Percentiles rank a stretch among this genome's conserved stretches.
Evolutionary conservation across 805 yeast species (phyloP).

Genomic region (Candida suzukii): DNA sequence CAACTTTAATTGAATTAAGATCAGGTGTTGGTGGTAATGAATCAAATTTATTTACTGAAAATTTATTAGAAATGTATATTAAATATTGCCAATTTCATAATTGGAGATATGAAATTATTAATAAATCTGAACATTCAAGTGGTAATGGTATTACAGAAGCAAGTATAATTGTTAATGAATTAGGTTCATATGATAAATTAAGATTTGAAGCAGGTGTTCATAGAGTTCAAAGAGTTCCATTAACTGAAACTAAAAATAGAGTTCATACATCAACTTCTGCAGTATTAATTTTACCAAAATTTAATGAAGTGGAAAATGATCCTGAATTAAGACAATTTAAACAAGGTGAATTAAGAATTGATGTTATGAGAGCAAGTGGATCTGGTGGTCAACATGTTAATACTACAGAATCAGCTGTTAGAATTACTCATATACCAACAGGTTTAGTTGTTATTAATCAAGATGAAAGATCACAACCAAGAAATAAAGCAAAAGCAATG

Average conservation of each 20-base stretch:
- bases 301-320: constrained; percentile 45
- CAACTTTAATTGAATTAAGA: constrained; percentile 76
- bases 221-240: constrained; percentile 90
- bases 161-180: constrained; percentile 61
- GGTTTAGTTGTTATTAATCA: constrained; percentile 88
- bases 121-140: constrained; percentile 46
- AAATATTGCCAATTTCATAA: constrained; percentile 55
- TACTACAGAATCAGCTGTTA: constrained; percentile 94
- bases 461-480: constrained; percentile 92
- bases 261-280: constrained; percentile 96
- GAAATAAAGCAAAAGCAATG: constrained; percentile 89
- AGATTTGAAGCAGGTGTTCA: constrained; percentile 94
- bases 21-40: constrained; percentile 98
- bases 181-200: constrained; percentile 67
- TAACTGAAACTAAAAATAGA: constrained; percentile 88
- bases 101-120: constrained; percentile 63
- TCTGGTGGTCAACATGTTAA: constrained; percentile 98
- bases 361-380: constrained; percentile 96
- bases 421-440: constrained; percentile 86
- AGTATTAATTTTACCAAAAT: constrained; percentile 84
- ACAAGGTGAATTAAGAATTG: constrained; percentile 85
- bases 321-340: constrained; percentile 48
- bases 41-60: constrained; percentile 80
- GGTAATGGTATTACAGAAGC: constrained; percentile 75
- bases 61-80: constrained; percentile 74